These are phyloP conservation scores for Neopestalotiopsis rosae DNA, from an alignment of 2,329 filamentous ascomycete genomes.

Conservation along the genomic window DNA sequence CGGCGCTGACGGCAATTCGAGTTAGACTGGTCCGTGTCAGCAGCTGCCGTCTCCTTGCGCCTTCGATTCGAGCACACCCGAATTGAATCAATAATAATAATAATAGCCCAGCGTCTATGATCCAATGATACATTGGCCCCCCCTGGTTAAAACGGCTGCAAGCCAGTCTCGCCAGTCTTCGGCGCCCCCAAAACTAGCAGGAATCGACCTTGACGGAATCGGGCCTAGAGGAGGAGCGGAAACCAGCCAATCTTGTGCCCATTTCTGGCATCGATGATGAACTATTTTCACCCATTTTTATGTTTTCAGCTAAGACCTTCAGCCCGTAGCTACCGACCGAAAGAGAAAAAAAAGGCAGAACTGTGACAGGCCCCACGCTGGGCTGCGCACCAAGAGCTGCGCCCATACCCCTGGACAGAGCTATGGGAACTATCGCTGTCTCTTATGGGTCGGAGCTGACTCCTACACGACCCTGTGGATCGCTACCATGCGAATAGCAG, in stretches of 20 bases:
- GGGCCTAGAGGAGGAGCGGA: slow-evolving; percentile 5
- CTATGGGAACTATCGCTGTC: neutral
- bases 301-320: slow-evolving; percentile 9
- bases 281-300: slow-evolving; percentile 14
- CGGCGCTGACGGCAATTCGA: neutral
- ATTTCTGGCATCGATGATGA: slow-evolving; percentile 6
- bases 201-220: slow-evolving; percentile 1
- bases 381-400: neutral
- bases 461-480: neutral
- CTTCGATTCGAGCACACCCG: slow-evolving; percentile 8
- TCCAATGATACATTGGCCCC: slow-evolving; percentile 3
- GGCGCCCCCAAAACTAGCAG: slow-evolving; percentile 1
- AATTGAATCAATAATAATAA: slow-evolving; percentile 7
- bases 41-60: slow-evolving; percentile 8
- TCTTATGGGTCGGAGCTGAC: neutral
- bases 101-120: neutral
- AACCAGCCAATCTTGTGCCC: slow-evolving; percentile 12
- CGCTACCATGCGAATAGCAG: neutral
- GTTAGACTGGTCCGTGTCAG: slow-evolving; percentile 19
- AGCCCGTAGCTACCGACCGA: neutral
- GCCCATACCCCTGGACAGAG: slow-evolving; percentile 2
- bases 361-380: neutral
- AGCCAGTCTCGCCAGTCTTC: neutral
- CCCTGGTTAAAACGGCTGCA: neutral
- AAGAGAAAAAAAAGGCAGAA: neutral